Base-by-base conservation (phyloP, 768 basidiomycete species). In the Serendipita sp. region DNA sequence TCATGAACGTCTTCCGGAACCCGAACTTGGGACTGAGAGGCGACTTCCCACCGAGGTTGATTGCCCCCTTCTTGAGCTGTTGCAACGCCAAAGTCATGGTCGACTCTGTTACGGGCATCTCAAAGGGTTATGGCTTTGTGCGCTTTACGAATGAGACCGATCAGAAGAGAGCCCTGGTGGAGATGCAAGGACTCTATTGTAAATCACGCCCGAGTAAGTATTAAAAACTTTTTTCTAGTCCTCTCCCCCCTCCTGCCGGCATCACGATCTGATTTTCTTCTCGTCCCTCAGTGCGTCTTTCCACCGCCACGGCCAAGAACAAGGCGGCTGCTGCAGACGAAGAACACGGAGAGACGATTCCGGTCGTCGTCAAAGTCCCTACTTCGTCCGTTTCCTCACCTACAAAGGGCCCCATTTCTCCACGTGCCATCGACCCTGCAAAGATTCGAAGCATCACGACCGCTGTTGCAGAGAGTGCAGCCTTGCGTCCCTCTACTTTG, bases 1-100 rank as follows among this genome's bases (percentile, higher is more conserved):
- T 95, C n/a, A 90, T 95, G 60, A 89, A 88, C 30, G 87, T 93
- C 69, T 91, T 92, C 75, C 86, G 90, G 70, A 91, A 93, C 73
- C 91, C 91, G 0, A 86, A 91, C 2, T 81, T 91, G 13, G 89
- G 89, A 47, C 79, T 92, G 63, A 81, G 89, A 66, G 88, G 86
- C 71, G 89, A 92, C 72, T 80, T 35, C 34, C 54, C 38, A 72
- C 90, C 91, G 18, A 89, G 89, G 73, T 88, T 91, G 68, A 91
- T 94, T 64, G 81, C 85, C 5, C 89, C 91, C 2, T 96, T 95
- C 76, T 75, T 83, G 44, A 93, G 90, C 73, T 93, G 92, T 76
- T 92, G 92, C 78, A 93, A 91, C 73, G 93, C 93, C 35, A 93
- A 92, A 77, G 95, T 92, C 68, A 93, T 93, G 91, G 77, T 92